Evolutionary conservation across 2,329 filamentous ascomycete genomes (phyloP).

Genomic region (Exophiala mesophila): DNA sequence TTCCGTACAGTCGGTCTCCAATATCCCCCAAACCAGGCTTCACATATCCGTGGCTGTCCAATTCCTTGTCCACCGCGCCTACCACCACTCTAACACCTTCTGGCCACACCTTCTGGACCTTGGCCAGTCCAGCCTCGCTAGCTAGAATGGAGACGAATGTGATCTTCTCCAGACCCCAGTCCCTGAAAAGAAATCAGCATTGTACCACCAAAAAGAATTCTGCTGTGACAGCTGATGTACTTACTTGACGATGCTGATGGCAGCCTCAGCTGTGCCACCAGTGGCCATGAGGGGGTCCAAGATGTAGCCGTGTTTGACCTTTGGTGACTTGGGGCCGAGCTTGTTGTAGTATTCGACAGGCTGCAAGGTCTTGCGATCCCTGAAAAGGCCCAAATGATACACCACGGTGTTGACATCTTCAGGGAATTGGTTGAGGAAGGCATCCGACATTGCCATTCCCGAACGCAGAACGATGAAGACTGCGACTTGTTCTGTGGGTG

Average conservation of each 20-base stretch:
- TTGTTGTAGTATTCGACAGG: conserved; percentile 98
- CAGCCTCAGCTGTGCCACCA: conserved; percentile 79
- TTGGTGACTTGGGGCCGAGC: conserved; percentile 40
- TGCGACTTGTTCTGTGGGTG: conserved; percentile 27
- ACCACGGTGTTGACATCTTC: conserved; percentile 56
- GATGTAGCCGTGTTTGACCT: conserved; percentile 68
- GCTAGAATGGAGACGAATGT: conserved; percentile 71
- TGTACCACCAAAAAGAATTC: neutral
- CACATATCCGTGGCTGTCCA: conserved; percentile 77
- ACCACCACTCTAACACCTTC: conserved; percentile 60
- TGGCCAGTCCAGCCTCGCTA: conserved; percentile 61
- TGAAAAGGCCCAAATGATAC: conserved; percentile 90
- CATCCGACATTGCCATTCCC: conserved; percentile 37
- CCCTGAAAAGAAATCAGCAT: conserved; percentile 32
- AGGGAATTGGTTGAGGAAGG: conserved; percentile 30
- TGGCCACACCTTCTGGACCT: conserved; percentile 70
- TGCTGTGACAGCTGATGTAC: no score
- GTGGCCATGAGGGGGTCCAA: conserved; percentile 92
- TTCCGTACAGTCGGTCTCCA: conserved; percentile 72
- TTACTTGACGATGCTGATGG: conserved; percentile 70
- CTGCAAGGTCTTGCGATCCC: conserved; percentile 76
- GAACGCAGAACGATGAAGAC: conserved; percentile 35
- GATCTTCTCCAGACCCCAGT: conserved; percentile 81
- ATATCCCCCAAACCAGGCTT: conserved; percentile 84
- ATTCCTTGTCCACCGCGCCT: conserved; percentile 67